Evolutionary conservation across 169 alveolate species (phyloP), one percentile per base, ranked within the genome.

Genomic region (Amoebophrya sp.): DNA sequence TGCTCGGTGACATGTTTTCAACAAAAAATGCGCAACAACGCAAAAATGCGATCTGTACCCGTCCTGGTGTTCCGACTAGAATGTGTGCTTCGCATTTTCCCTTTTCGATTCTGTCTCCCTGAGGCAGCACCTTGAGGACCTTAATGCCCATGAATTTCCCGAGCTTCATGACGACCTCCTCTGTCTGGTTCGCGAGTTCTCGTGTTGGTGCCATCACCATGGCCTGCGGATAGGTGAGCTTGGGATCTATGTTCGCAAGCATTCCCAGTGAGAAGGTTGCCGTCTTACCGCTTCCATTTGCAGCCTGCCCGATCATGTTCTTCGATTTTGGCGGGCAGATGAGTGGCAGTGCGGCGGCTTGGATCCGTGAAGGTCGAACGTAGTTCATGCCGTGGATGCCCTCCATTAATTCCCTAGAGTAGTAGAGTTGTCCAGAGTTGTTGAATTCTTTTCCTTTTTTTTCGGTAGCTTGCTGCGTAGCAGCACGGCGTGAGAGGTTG

Each of bases 251-350:
- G 32, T 33, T 0, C 77, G 53, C 7, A 18, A 35, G 83, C 92
- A 89, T 94, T 10, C 99, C 98, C 88, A 98, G 93, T 12, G 98
- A 97, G 94, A 98, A 98, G 23, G 99, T 98, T 1, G 98, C 99
- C 0, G 99, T 98, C 95, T 98, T 98, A 38, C 99, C 99, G 89
- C 99, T 95, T 23, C 99, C 99, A 92, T 98, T 98, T 92, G 97
- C 98, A 1, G 99, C 97, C 94, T 98, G 99, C 25, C 98, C 99
- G 83, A 97, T 96, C 92, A 98, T 92, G 93, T 97, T 95, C 90
- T 89, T 18, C 32, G 32, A 7, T 25, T 66, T 66, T n/a, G 83
- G 83, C 18, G 83, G 83, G 83, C 83, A 39, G 1, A 93, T 89
- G 77, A 93, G 90, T 1, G 93, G 93, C 14, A 93, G 91, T 14